Evolutionary conservation across 805 yeast species (phyloP).

Genomic region (Pichia kluyveri): DNA sequence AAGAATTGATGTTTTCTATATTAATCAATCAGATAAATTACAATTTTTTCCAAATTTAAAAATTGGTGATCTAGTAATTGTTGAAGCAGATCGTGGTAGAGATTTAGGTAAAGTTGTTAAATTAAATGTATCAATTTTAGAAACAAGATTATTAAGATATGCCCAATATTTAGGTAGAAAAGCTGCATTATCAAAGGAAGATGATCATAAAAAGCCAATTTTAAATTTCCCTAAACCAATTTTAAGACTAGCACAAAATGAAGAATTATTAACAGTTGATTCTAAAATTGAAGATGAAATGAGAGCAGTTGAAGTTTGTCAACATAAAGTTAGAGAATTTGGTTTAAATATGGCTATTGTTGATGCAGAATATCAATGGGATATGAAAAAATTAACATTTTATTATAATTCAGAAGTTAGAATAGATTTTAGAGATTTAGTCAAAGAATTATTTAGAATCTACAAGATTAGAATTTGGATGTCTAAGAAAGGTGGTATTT

Average conservation of each 20-base stretch:
- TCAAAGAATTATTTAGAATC: conserved; percentile 61
- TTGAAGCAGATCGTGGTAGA: conserved; percentile 76
- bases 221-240: conserved; percentile 63
- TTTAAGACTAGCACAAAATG: conserved; percentile 49
- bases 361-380: conserved; percentile 84
- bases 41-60: conserved; percentile 24
- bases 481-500: conserved; percentile 36
- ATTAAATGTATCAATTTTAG: conserved; percentile 50
- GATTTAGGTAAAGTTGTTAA: conserved; percentile 64
- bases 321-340: conserved; percentile 43
- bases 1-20: conserved; percentile 66
- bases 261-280: conserved; percentile 50
- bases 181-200: conserved; percentile 35
- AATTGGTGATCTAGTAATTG: conserved; percentile 64
- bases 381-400: conserved; percentile 69
- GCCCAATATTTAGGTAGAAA: conserved; percentile 66
- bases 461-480: conserved; percentile 83
- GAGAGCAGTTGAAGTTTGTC: conserved; percentile 55
- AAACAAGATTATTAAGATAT: conserved; percentile 58
- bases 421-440: conserved; percentile 71
- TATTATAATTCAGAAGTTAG: conserved; percentile 56
- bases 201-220: conserved; percentile 30
- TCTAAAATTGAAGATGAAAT: conserved; percentile 61
- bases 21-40: conserved; percentile 30
- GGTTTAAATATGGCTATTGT: conserved; percentile 48